A percentile compares a stretch with the other conserved stretches of the same genome.
These are phyloP conservation scores for Apiospora koreana DNA, from an alignment of 2,329 filamentous ascomycete genomes.

Conservation along the genomic window DNA sequence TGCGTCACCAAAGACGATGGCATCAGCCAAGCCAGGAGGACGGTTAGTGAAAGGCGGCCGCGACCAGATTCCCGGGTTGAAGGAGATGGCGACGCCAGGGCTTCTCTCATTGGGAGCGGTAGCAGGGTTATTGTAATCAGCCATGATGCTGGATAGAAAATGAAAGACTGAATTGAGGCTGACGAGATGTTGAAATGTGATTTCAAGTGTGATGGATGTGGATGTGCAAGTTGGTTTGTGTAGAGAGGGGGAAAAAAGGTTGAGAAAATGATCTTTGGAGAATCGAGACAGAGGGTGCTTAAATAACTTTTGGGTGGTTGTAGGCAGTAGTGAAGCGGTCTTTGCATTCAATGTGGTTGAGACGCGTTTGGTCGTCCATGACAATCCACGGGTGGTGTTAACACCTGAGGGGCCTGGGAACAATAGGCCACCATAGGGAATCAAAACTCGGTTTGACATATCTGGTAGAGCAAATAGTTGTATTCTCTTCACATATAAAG, in stretches of 20 bases:
- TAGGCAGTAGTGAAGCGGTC: background rate
- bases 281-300: background rate
- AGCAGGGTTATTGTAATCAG: too few species aligned
- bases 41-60: too few species aligned
- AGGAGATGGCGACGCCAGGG: too few species aligned
- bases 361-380: background rate
- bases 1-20: too few species aligned
- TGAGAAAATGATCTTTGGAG: too few species aligned
- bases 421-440: background rate
- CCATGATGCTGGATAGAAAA: too few species aligned
- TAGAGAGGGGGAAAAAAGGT: too few species aligned
- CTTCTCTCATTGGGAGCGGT: too few species aligned
- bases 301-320: background rate
- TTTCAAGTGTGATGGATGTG: too few species aligned
- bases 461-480: background rate
- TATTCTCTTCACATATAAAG: background rate
- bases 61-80: background rate
- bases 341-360: background rate
- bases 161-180: too few species aligned
- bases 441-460: background rate
- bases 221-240: too few species aligned
- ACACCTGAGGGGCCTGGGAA: background rate
- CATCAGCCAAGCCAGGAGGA: background rate
- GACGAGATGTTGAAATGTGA: too few species aligned
- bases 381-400: background rate